Base-by-base conservation (phyloP, 2,329 filamentous ascomycete genomes). In the Neofusicoccum laricinum region DNA sequence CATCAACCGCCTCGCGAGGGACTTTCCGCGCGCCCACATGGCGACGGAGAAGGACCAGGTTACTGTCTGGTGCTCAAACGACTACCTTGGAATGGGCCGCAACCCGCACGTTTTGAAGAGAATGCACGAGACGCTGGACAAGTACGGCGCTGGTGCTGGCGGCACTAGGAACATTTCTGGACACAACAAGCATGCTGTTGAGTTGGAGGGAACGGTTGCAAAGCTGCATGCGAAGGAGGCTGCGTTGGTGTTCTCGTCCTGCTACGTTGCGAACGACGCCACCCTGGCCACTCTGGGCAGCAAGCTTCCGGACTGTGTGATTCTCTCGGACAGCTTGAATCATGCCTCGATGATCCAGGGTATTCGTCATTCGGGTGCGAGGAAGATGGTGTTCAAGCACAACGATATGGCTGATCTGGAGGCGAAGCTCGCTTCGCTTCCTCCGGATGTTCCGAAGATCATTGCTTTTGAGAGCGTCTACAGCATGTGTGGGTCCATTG, bases 311-410 rank as follows among this genome's bases (percentile, higher is more conserved):
- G 90, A 96, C 73, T 99, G 95, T 74, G 95, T 99, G 49, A 97
- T 98, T 72, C 82, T 99, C n/a, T 97, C 93, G 5, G 95, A 99
- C 80, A 96, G 91, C 77, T 81, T 97, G 76, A 99, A 99, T 77
- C 95, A 99, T 77, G 95, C 95, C 12, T 98, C 94, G 5, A 99
- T 99, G 95, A 99, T 99, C 67, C 95, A 98, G 79, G 95, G 95
- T 50, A 99, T 99, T 72, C 92, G 95, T 49, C 95, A 99, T 79
- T 98, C 94, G 10, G 93, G 94, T 50, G 93, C 95, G 43, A 94
- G 91, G 81, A 99, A 99, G 84, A 86, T 98, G 78, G 94, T 99
- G 30, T 99, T 98, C 86, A 96, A 96, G 81, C 95, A 99, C 81
- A 99, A 99, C 73, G 93, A 99, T 72, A 79, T 98, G n/a, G 88